These are phyloP conservation scores for Pueraria montana DNA, from an alignment of 306 rosid genomes.

Conservation along the genomic window DNA sequence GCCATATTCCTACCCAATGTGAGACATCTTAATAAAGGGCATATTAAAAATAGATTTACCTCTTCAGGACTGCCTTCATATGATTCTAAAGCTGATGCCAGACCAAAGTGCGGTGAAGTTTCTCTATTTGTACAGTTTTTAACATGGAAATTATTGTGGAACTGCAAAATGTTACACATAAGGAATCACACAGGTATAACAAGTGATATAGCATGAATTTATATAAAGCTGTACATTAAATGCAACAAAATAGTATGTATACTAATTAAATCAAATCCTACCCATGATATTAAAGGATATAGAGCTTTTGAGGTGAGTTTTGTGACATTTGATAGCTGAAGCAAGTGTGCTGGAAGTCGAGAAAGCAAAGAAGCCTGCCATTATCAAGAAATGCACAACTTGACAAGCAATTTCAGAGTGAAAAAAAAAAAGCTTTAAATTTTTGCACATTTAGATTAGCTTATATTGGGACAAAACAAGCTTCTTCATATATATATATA, in stretches of 20 bases:
- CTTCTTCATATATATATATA: neutral
- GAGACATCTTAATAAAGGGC: conserved; percentile 7
- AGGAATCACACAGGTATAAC: conserved; percentile 48
- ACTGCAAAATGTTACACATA: conserved; percentile 62
- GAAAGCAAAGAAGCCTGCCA: conserved; percentile 94
- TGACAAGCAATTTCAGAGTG: conserved; percentile 32
- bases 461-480: neutral
- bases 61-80: conserved; percentile 91
- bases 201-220: conserved; percentile 28
- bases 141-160: conserved; percentile 76
- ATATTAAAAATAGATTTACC: conserved; percentile 61
- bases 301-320: conserved; percentile 67
- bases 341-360: conserved; percentile 78
- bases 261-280: conserved; percentile 58
- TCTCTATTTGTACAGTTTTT: conserved; percentile 57
- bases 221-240: conserved; percentile 33
- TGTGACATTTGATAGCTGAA: conserved; percentile 62
- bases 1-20: neutral
- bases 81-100: conserved; percentile 52
- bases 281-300: conserved; percentile 81
- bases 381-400: conserved; percentile 49
- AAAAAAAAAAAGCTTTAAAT: conserved; percentile 9
- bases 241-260: conserved; percentile 37
- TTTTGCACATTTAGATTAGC: neutral
- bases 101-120: conserved; percentile 29